Evolutionary conservation across 129 eudicot species (phyloP).

Genomic region (Pittosporum tobira): DNA sequence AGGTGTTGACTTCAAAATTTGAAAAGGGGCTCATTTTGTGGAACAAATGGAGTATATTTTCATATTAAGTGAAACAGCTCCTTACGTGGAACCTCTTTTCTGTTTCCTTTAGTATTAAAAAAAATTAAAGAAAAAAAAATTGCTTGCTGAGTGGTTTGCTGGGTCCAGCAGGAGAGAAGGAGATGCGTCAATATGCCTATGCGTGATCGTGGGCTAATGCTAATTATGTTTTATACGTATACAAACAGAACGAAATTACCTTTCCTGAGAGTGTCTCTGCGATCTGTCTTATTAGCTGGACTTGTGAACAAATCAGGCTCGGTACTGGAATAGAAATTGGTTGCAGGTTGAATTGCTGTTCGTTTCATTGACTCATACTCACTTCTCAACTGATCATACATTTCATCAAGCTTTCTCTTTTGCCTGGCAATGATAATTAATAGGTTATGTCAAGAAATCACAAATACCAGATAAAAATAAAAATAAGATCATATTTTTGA

Average conservation of each 20-base stretch:
- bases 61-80: too few species aligned
- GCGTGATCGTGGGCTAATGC: too few species aligned
- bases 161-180: too few species aligned
- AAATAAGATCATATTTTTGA: constrained; percentile 4
- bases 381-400: constrained; percentile 85
- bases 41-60: too few species aligned
- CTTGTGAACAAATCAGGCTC: constrained; percentile 74
- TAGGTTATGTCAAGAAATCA: constrained; percentile 6
- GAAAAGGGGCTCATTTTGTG: too few species aligned
- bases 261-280: constrained; percentile 61
- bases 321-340: constrained; percentile 49
- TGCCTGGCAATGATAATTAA: constrained; percentile 43
- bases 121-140: too few species aligned
- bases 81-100: too few species aligned
- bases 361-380: constrained; percentile 77
- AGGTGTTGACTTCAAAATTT: too few species aligned
- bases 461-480: neutral
- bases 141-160: too few species aligned
- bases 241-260: constrained; percentile 47
- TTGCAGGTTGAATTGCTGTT: constrained; percentile 78
- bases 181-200: too few species aligned
- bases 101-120: too few species aligned
- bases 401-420: constrained; percentile 88
- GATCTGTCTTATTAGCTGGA: constrained; percentile 66
- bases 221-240: neutral